Evolutionary conservation across 2,329 filamentous ascomycete species (phyloP).

Genomic region (Colletotrichum nymphaeae): DNA sequence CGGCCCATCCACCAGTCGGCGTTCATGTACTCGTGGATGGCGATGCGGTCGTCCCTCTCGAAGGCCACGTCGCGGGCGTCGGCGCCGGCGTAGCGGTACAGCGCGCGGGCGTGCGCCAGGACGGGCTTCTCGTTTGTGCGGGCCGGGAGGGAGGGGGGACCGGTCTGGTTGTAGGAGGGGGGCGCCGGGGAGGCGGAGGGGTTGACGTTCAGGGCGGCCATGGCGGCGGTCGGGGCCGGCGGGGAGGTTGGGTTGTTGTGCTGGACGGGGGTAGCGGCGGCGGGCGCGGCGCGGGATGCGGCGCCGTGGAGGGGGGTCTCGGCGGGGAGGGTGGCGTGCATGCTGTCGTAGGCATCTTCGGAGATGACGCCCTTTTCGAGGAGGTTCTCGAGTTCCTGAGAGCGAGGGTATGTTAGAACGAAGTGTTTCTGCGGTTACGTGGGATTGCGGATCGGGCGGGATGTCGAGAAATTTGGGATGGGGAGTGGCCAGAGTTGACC

Average conservation of each 20-base stretch:
- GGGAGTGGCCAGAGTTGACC: background rate
- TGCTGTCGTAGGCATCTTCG: conserved; percentile 78
- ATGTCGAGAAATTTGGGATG: background rate
- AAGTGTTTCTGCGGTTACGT: background rate
- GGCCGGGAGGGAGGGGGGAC: conserved; percentile 53
- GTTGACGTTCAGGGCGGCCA: conserved; percentile 55
- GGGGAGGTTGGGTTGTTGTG: conserved; percentile 40
- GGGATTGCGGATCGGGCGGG: conserved; percentile 14
- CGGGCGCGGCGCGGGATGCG: conserved; percentile 51
- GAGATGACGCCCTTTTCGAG: conserved; percentile 84
- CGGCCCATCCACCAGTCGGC: conserved; percentile 96
- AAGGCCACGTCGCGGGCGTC: conserved; percentile 87
- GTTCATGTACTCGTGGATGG: conserved; percentile 93
- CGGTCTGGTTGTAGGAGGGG: conserved; percentile 64
- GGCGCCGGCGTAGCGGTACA: conserved; percentile 84
- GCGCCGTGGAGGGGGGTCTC: conserved; percentile 70
- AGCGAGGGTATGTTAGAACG: conserved; percentile 1
- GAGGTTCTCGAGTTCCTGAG: conserved; percentile 89
- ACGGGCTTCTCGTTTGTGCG: conserved; percentile 62
- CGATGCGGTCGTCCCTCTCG: conserved; percentile 82
- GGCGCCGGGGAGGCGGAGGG: conserved; percentile 53
- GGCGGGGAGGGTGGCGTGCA: conserved; percentile 79
- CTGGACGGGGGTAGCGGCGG: conserved; percentile 46
- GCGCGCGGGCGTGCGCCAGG: conserved; percentile 79
- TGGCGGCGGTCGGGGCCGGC: conserved; percentile 48